These are phyloP conservation scores for Aspergillus niger DNA, from an alignment of 2,329 filamentous ascomycete genomes.

Conservation along the genomic window DNA sequence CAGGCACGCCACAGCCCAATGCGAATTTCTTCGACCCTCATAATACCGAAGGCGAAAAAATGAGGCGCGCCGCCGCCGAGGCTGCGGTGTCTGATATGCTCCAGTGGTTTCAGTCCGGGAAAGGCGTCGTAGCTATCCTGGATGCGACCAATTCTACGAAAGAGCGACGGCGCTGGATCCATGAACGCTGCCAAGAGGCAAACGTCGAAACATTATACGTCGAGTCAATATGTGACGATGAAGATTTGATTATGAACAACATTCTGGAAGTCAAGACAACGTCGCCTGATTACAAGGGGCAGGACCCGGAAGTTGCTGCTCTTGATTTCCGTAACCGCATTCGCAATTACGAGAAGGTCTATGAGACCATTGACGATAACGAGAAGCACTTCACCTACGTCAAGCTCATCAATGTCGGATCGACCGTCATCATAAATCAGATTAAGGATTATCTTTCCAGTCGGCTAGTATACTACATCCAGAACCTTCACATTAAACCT, in stretches of 20 bases:
- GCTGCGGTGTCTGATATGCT: slow-evolving; percentile 93
- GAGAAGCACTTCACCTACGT: slow-evolving; percentile 90
- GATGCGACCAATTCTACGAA: slow-evolving; percentile 98
- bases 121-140: slow-evolving; percentile 86
- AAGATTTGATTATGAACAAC: slow-evolving; percentile 96
- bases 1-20: slow-evolving; percentile 82
- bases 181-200: slow-evolving; percentile 72
- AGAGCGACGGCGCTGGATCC: slow-evolving; percentile 84
- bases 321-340: slow-evolving; percentile 93
- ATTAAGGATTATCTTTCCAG: slow-evolving; percentile 97
- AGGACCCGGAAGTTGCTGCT: slow-evolving; percentile 89
- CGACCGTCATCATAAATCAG: slow-evolving; percentile 95
- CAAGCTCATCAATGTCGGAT: slow-evolving; percentile 95
- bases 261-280: slow-evolving; percentile 97
- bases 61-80: slow-evolving; percentile 84
- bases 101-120: slow-evolving; percentile 76
- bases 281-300: slow-evolving; percentile 89
- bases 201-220: slow-evolving; percentile 91
- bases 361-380: slow-evolving; percentile 87
- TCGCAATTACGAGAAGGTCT: slow-evolving; percentile 95
- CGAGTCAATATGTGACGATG: slow-evolving; percentile 94
- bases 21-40: slow-evolving; percentile 94
- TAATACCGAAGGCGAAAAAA: slow-evolving; percentile 87
- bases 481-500: slow-evolving; percentile 97
- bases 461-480: slow-evolving; percentile 94